Conservation (phyloP, 129 eudicot genomes). For the Flaveria sonorensis region DNA sequence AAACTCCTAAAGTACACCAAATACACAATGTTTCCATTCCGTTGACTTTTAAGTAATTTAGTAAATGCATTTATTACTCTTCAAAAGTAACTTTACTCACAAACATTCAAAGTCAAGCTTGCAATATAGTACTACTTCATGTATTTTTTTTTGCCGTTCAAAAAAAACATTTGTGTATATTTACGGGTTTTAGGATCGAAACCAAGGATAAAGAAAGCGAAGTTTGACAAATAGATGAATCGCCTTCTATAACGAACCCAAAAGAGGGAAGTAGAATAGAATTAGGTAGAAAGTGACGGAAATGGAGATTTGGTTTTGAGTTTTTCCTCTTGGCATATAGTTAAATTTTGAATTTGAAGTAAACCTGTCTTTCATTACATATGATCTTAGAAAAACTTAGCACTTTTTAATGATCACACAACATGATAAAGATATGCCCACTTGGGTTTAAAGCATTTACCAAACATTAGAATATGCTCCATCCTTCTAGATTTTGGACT, state of each 20-base stretch:
- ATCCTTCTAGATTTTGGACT: slow-evolving; percentile 27
- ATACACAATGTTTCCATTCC: neutral
- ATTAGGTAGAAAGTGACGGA: slow-evolving; percentile 2
- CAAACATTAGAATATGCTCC: slow-evolving; percentile 17
- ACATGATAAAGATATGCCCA: slow-evolving; percentile 15
- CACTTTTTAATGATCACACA: neutral
- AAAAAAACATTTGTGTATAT: too few species aligned
- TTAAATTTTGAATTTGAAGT: neutral
- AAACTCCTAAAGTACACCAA: too few species aligned
- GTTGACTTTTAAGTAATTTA: slow-evolving; percentile 1
- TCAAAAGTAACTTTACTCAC: neutral
- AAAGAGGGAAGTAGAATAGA: neutral
- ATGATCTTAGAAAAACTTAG: neutral
- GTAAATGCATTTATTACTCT: neutral
- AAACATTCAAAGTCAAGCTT: neutral
- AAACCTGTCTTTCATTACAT: slow-evolving; percentile 10
- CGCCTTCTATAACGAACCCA: neutral
- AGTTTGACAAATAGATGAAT: too few species aligned
- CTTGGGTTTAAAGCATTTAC: slow-evolving; percentile 17
- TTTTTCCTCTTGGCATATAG: slow-evolving; percentile 14
- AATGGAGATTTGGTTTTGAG: neutral
- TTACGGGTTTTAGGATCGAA: neutral
- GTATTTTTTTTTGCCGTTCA: neutral
- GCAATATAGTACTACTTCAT: neutral
- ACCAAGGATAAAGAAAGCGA: neutral